A percentile compares a stretch with the other conserved stretches of the same genome.
phyloP scores from a whole-genome alignment of 78 protist genomes.

The Dictyostelium firmibasis region DNA sequence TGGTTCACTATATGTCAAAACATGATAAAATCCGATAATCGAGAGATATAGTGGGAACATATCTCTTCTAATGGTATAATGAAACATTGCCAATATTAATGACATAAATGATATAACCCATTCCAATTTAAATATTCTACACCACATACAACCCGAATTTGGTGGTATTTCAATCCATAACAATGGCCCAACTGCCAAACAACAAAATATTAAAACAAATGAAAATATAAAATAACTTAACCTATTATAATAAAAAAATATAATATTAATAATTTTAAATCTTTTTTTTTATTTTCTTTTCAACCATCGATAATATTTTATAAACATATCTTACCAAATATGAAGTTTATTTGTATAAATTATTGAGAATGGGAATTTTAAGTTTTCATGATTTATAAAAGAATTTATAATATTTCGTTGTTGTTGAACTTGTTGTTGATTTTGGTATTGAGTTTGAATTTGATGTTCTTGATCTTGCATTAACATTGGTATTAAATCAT shows the following conservation, averaged over 20 bases:
- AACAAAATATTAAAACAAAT: constrained; percentile 29
- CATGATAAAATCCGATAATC: constrained; percentile 20
- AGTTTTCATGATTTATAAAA: background rate
- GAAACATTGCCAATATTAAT: constrained; percentile 25
- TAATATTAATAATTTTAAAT: background rate
- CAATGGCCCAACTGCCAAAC: constrained; percentile 68
- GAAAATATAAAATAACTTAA: constrained; percentile 26
- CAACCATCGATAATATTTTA: too few species aligned
- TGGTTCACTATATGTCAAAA: background rate
- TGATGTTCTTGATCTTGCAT: background rate
- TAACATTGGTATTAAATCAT: background rate
- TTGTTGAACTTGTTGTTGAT: background rate
- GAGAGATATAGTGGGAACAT: constrained; percentile 12
- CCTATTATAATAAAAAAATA: background rate
- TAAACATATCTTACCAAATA: constrained; percentile 29
- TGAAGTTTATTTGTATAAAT: constrained; percentile 7
- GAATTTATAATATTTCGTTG: background rate
- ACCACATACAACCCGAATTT: constrained; percentile 48
- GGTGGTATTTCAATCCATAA: constrained; percentile 21
- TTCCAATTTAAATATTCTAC: constrained; percentile 39
- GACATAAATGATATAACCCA: constrained; percentile 33
- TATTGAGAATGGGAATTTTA: background rate
- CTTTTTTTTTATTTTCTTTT: too few species aligned
- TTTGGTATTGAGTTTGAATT: background rate
- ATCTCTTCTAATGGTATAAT: constrained; percentile 58